Evolutionary conservation across 768 basidiomycete genomes (phyloP), one percentile per base, ranked within the genome.

Genomic region (Mycena filopes): DNA sequence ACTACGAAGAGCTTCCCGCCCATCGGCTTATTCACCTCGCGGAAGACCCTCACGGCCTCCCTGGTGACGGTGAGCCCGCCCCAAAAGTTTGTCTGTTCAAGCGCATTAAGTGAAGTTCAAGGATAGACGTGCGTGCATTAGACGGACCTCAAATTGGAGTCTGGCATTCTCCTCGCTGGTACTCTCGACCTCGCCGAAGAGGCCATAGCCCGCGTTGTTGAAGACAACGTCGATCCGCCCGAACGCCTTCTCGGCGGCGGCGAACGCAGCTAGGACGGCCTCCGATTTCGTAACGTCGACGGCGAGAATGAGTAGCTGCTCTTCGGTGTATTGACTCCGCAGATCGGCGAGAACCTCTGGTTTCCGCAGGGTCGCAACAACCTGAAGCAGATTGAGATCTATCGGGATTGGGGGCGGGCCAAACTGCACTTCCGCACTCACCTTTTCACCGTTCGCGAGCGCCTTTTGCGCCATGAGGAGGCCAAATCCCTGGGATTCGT

Each of bases 141-240:
- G 43, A 16, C 36, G n/a, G 0, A 75, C 72, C 47, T 83, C 83
- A 46, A 84, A 83, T 67, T 78, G 21, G 25, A 68, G 68, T 26
- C 78, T 72, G 15, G 78, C 81, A 1, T 67, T 72, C 4, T 74
- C 74, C 11, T 79, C 78, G 6, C 70, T 69, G 60, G 76, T 74
- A 20, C 72, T 76, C 70, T 85, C 84, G 28, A 77, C 72, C 66
- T 83, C 81, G 20, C 71, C 72, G 20, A 78, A 53, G 29, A 78
- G 55, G 10, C 64, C 72, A 43, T 66, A 67, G 4, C 78, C 83
- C 8, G 83, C 83, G 60, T 83, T 83, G 66, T 80, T 84, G 65
- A 81, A 77, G 4, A 63, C 83, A 51, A 84, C 72, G 55, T 85
- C 84, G 18, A 84, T 66, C 31, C 78, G 72, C 6, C 81, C 82